phyloP scores from a whole-genome alignment of 1,284 basidiomycete species.

The Leccinum cinnamomeum region DNA sequence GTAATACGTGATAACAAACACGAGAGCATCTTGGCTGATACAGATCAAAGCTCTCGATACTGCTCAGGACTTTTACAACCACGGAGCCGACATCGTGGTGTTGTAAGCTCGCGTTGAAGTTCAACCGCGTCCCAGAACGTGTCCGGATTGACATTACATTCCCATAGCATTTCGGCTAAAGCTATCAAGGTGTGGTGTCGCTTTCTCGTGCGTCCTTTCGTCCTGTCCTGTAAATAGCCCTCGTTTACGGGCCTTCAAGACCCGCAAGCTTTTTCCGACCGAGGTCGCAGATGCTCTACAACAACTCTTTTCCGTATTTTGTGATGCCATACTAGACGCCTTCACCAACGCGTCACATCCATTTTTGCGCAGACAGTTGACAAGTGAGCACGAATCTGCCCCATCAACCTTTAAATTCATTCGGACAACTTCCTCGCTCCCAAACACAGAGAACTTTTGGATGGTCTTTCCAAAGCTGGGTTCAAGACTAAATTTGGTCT shows the following conservation, averaged over 20 bases:
- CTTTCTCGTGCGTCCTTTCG: conserved; percentile 19
- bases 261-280: conserved; percentile 20
- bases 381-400: conserved; percentile 21
- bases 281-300: conserved; percentile 28
- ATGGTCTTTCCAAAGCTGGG: conserved; percentile 44
- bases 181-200: conserved; percentile 6
- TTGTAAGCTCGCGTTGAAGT: conserved; percentile 18
- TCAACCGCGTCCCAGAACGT: neutral
- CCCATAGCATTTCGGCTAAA: conserved; percentile 23
- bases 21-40: conserved; percentile 5
- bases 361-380: conserved; percentile 26
- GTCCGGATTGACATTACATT: conserved; percentile 4
- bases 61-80: conserved; percentile 30
- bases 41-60: conserved; percentile 22
- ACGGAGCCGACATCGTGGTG: conserved; percentile 25
- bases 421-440: neutral
- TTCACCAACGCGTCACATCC: conserved; percentile 23
- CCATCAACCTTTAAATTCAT: neutral
- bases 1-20: neutral
- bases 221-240: neutral
- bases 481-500: conserved; percentile 45
- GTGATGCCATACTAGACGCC: conserved; percentile 3
- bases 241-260: neutral
- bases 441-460: conserved; percentile 33
- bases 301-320: conserved; percentile 19